Base-by-base conservation (phyloP, 2,329 filamentous ascomycete genomes). In the Aspergillus felis region DNA sequence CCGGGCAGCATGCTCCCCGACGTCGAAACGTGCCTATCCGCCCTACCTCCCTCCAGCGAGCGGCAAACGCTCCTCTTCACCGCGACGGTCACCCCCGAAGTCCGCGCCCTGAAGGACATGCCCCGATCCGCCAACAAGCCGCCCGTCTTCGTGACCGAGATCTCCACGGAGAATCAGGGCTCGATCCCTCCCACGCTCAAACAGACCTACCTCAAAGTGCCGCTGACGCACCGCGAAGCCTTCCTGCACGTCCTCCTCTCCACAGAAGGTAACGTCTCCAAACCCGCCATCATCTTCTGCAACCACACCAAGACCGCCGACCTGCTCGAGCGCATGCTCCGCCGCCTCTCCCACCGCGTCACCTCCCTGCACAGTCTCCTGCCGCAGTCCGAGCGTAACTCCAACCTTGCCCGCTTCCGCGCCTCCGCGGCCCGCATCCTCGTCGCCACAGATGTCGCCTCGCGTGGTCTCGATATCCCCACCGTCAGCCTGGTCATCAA, bases 51-150 rank as follows among this genome's bases (percentile, higher is more conserved):
- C 0, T 84, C 91, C 4, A 77, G 83, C 1, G 81, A 91, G 68
- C 85, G 94, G n/a, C 92, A 99, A 74, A 99, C 93, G 0, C 84
- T 96, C 17, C 84, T 99, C 2, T 99, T 99, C 78, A 99, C 94
- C 8, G 94, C 94, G 17, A 99, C 94, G 1, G 87, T 99, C 47
- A 97, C 94, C 0, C 87, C 91, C 2, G 93, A 97, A 78, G 92
- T 99, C 3, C 86, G 91, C 51, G 90, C 91, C 2, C 78, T 97
- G 58, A 94, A 96, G 74, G 84, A 89, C 57, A 84, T 90, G 78
- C 87, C 91, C 8, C 80, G 84, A 42, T 82, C 86, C 47, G 81
- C 85, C 1, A 86, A 85, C 53, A 88, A 90, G 60, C 86, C 85
- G 53, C 88, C 91, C 1, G 87, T 96, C 41, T 96, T 93, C 74